These are phyloP conservation scores for Yarrowia sp. DNA, from an alignment of 805 yeast genomes.

Conservation along the genomic window DNA sequence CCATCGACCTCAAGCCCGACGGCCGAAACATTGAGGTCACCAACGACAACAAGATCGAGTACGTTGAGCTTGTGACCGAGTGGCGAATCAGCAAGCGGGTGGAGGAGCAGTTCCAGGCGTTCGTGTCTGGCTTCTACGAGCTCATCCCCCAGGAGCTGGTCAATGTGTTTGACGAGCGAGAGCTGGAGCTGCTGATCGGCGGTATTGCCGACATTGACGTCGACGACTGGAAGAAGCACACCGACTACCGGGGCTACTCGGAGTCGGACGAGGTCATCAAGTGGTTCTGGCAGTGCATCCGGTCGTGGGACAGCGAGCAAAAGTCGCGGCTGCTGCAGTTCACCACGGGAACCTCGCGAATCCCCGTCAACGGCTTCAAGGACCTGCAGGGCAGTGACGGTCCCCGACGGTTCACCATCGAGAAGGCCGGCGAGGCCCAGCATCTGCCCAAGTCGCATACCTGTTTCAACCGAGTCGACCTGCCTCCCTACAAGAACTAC, in stretches of 20 bases:
- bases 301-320: conserved; percentile 95
- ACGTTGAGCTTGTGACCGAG: conserved; percentile 91
- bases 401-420: conserved; percentile 98
- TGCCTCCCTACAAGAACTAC: conserved; percentile 89
- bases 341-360: conserved; percentile 98
- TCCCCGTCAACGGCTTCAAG: conserved; percentile 98
- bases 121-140: conserved; percentile 96
- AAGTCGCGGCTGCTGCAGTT: conserved; percentile 94
- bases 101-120: conserved; percentile 94
- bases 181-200: conserved; percentile 93
- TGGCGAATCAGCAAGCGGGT: conserved; percentile 95
- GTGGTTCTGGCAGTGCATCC: conserved; percentile 97
- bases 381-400: conserved; percentile 99
- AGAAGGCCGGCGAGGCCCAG: conserved; percentile 92
- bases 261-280: conserved; percentile 95
- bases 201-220: conserved; percentile 98
- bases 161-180: conserved; percentile 97
- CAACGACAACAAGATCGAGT: conserved; percentile 93
- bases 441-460: conserved; percentile 97
- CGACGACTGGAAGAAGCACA: conserved; percentile 98
- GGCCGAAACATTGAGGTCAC: conserved; percentile 92
- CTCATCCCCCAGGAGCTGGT: conserved; percentile 96
- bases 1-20: conserved; percentile 85
- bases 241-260: conserved; percentile 97
- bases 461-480: conserved; percentile 97